These are phyloP conservation scores for Trichothecium sympodiale DNA, from an alignment of 2,329 filamentous ascomycete genomes.

Conservation along the genomic window DNA sequence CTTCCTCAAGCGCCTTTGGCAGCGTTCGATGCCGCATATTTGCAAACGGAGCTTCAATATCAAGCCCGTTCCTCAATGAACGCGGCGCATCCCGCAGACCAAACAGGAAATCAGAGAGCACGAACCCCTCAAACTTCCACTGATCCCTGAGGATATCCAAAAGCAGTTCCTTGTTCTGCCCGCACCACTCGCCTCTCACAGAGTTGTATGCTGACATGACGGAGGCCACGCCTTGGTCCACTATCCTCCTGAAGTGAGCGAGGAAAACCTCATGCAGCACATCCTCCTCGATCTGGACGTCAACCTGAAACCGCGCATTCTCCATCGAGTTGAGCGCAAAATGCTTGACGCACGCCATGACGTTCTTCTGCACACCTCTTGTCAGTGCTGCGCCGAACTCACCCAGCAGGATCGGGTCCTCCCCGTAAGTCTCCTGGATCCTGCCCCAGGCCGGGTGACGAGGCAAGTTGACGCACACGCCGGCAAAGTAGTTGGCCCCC, in stretches of 20 bases:
- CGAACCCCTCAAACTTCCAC: conserved; percentile 10
- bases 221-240: conserved; percentile 8
- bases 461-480: conserved; percentile 12
- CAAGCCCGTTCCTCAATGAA: conserved; percentile 10
- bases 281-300: conserved; percentile 8
- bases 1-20: conserved; percentile 1
- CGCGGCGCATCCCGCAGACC: conserved; percentile 7
- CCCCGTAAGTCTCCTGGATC: conserved; percentile 12
- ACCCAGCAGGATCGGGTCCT: conserved; percentile 11
- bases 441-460: conserved; percentile 13
- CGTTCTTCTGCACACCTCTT: conserved; percentile 9
- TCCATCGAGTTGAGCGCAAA: conserved; percentile 14
- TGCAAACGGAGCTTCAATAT: conserved; percentile 11
- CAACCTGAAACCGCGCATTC: conserved; percentile 11
- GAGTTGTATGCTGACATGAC: conserved; percentile 13
- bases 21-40: conserved; percentile 6
- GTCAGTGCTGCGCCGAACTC: conserved; percentile 9
- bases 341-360: conserved; percentile 14
- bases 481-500: conserved; percentile 11
- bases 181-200: conserved; percentile 9
- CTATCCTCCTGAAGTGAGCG: conserved; percentile 8
- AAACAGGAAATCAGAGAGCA: conserved; percentile 10
- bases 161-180: conserved; percentile 9
- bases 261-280: conserved; percentile 12
- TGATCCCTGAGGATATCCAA: conserved; percentile 8